Evolutionary conservation across 2,329 filamentous ascomycete species (phyloP).

Genomic region (Blastomyces percursus): DNA sequence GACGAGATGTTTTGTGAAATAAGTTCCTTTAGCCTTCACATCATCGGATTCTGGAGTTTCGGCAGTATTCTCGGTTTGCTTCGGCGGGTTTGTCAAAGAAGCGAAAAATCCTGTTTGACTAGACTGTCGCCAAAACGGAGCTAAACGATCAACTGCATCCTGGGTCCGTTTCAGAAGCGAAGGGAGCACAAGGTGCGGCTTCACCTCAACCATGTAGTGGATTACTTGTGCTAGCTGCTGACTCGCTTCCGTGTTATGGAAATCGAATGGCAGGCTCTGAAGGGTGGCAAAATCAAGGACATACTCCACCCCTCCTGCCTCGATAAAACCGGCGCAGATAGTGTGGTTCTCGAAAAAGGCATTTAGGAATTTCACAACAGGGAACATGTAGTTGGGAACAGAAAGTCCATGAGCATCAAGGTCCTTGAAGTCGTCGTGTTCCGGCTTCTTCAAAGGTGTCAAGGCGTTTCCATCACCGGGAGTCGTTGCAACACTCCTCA

Average conservation of each 20-base stretch:
- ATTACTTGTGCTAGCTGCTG: conserved; percentile 63
- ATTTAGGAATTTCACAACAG: conserved; percentile 63
- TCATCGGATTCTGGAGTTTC: conserved; percentile 24
- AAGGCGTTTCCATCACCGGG: conserved; percentile 11
- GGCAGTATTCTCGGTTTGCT: conserved; percentile 11
- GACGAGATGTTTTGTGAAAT: conserved; percentile 65
- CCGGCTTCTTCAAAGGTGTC: conserved; percentile 17
- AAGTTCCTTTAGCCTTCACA: conserved; percentile 53
- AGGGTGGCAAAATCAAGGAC: conserved; percentile 75
- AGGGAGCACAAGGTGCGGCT: conserved; percentile 69
- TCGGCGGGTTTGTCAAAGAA: conserved; percentile 41
- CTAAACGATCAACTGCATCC: conserved; percentile 54
- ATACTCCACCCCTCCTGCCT: conserved; percentile 68
- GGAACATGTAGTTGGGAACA: conserved; percentile 61
- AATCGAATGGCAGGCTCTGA: conserved; percentile 65
- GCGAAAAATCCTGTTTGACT: conserved; percentile 55
- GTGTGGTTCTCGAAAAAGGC: conserved; percentile 65
- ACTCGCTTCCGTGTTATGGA: conserved; percentile 55
- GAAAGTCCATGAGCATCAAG: conserved; percentile 41
- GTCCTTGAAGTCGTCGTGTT: conserved; percentile 36
- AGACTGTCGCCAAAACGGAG: conserved; percentile 51
- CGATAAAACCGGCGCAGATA: conserved; percentile 63
- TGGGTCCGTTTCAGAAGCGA: conserved; percentile 68
- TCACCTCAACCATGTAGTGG: conserved; percentile 66
- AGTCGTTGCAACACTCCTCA: conserved; percentile 3